phyloP scores from a whole-genome alignment of 2,329 filamentous ascomycete species.

The Sporothrix globosa region DNA sequence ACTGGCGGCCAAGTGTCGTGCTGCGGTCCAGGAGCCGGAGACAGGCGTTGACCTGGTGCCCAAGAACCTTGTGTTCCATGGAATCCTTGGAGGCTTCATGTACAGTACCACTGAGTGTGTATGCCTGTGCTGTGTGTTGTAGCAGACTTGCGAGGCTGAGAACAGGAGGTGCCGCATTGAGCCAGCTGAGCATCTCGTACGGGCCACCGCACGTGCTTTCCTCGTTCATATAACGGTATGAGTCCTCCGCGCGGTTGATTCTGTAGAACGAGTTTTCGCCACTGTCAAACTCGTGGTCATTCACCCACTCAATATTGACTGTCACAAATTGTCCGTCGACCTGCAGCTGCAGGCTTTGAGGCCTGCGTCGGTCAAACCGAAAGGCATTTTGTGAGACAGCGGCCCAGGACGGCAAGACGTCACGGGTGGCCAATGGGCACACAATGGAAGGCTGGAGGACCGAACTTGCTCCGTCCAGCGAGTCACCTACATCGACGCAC shows the following conservation, averaged over 20 bases:
- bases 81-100: not conserved
- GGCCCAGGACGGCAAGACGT: conserved; percentile 50
- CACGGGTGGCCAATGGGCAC: conserved; percentile 45
- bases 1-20: not conserved
- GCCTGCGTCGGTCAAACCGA: conserved; percentile 40
- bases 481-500: not conserved
- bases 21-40: not conserved
- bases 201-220: not conserved
- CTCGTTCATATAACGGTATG: not conserved
- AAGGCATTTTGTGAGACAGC: conserved; percentile 41
- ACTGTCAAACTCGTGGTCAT: conserved; percentile 30
- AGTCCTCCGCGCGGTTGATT: not conserved
- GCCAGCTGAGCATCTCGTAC: not conserved
- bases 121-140: not conserved
- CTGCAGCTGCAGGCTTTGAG: conserved; percentile 44
- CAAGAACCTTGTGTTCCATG: conserved; percentile 12
- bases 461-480: not conserved
- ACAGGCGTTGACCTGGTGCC: not conserved
- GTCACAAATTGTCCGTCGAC: conserved; percentile 41
- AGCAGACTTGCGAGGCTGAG: not conserved
- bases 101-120: not conserved
- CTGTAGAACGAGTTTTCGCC: not conserved
- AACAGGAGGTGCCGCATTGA: not conserved
- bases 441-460: conserved; percentile 41
- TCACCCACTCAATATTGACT: conserved; percentile 47